Evolutionary conservation across 176 grass and related monocot species (phyloP), one percentile per base, ranked within the genome.

Genomic region (Ensete glaucum): DNA sequence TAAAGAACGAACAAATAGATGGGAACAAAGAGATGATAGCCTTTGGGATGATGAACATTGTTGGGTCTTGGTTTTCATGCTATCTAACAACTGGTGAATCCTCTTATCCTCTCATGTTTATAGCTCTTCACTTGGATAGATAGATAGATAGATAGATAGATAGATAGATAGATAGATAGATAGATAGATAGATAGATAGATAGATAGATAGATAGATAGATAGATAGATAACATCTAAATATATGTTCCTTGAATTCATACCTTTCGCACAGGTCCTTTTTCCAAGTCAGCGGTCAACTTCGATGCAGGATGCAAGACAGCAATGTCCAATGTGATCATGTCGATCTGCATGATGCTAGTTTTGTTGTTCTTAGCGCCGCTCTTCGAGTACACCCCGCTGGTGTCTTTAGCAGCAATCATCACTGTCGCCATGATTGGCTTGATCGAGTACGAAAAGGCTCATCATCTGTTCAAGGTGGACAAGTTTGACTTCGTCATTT

Each of bases 11-110:
- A 71, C 95, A 99, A 76, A 90, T 87, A 58, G 95, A 99, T 65
- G 95, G 95, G 2, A 99, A 99, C 71, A 99, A 99, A 80, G 95
- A 99, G 86, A 99, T 99, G 95, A 85, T 99, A 59, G 90, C 95
- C 34, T 99, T 84, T 52, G 95, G 95, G 71, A 80, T 91, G 64
- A 99, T 99, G 95, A 99, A 99, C 80, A 89, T 99, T 43, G 80
- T 80, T 16, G 95, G 95, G 52, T 99, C 95, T 80, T 99, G 85
- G 77, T 94, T 91, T 43, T 99, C 95, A 19, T 99, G 95, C 78
- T 99, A 99, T 79, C 88, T 99, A 57, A 99, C 95, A 1, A 96
- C 89, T 81, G 89, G 93, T 91, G 60, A 9, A 14, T 48, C 14
- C 34, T 29, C 2, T 12, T 25, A 56, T 15, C 2, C 16, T 14